Percentiles rank a stretch among this genome's conserved stretches.
Conservation (phyloP, 208 protist genomes). For the Acanthamoeba triangularis region DNA sequence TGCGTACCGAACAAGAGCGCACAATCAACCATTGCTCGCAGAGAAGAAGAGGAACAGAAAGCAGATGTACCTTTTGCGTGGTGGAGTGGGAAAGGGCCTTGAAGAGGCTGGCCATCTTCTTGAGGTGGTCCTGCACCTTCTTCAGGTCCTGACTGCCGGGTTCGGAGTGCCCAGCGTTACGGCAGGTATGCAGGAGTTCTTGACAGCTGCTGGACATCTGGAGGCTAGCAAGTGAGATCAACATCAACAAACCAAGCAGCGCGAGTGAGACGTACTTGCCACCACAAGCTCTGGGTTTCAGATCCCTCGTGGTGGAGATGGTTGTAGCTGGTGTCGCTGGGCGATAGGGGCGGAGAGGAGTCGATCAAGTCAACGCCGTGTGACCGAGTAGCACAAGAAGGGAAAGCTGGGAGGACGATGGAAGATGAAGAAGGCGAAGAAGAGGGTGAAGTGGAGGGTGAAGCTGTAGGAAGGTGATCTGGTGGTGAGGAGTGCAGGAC, state of each 20-base stretch:
- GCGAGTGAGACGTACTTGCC: no score
- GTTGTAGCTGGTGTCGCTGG: no score
- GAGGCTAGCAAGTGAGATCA: background rate
- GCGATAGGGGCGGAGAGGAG: no score
- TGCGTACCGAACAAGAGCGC: background rate
- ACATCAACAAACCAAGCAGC: no score
- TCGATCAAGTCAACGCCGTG: no score
- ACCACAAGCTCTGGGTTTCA: background rate
- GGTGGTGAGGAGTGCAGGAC: no score
- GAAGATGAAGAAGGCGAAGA: no score
- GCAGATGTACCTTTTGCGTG: background rate
- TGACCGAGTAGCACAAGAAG: no score
- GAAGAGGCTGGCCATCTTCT: background rate
- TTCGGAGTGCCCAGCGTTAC: background rate
- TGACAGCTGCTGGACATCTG: background rate
- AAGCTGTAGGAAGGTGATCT: no score
- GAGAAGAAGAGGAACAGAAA: background rate
- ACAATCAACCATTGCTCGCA: background rate
- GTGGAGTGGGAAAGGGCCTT: background rate
- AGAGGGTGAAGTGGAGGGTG: no score
- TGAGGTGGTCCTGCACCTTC: constrained; percentile 3
- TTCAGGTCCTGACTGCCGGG: background rate
- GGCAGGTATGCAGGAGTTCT: background rate
- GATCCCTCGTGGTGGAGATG: background rate
- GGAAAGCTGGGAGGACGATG: no score